Conservation (phyloP, 2,329 filamentous ascomycete species). For the Trichoderma sp. region DNA sequence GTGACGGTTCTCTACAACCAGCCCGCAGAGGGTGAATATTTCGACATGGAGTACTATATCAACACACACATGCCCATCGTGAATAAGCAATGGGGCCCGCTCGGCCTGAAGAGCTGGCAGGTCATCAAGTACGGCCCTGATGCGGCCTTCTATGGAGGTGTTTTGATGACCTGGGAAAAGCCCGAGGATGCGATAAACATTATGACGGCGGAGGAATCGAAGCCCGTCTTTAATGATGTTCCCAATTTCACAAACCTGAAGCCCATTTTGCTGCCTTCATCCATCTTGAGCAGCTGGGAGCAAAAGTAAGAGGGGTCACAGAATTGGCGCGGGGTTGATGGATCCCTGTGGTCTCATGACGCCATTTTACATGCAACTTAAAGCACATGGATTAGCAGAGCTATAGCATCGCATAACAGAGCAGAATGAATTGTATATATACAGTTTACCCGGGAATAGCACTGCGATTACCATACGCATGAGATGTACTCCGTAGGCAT, state of each 20-base stretch:
- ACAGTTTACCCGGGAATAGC: neutral
- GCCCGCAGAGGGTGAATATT: neutral
- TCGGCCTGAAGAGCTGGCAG: slow-evolving; percentile 5
- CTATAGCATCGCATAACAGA: too few species aligned
- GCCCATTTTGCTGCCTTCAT: neutral
- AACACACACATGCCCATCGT: slow-evolving; percentile 10
- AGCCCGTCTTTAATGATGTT: neutral
- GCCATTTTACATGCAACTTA: neutral
- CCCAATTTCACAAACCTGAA: slow-evolving; percentile 10
- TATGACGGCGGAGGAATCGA: neutral
- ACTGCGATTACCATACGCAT: neutral
- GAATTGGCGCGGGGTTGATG: neutral
- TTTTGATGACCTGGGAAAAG: neutral
- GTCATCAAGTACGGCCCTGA: neutral
- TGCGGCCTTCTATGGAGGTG: neutral
- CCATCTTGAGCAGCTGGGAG: neutral
- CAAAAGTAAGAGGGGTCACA: neutral
- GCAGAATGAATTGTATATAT: neutral
- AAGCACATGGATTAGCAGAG: neutral
- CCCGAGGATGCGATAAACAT: neutral
- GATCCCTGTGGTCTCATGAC: neutral
- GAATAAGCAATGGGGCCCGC: neutral
- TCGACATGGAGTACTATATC: slow-evolving; percentile 12
- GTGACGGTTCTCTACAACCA: slow-evolving; percentile 1
- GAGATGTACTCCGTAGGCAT: neutral